These are phyloP conservation scores for Suillus subluteus DNA, from an alignment of 768 basidiomycete genomes.

Conservation along the genomic window DNA sequence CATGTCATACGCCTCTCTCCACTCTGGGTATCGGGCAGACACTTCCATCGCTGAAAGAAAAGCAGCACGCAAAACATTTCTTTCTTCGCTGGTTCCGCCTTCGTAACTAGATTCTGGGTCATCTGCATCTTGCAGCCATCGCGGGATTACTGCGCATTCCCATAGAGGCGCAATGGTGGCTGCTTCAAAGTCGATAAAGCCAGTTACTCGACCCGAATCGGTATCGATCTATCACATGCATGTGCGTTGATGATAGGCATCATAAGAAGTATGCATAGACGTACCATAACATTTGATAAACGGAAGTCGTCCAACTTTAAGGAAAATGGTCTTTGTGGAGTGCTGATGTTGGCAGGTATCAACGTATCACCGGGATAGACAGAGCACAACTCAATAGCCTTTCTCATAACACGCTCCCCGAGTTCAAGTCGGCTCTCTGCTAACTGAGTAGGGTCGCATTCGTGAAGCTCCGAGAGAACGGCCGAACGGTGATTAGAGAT, in stretches of 20 bases:
- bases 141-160: constrained; percentile 27
- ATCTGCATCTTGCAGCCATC: constrained; percentile 23
- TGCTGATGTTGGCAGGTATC: constrained; percentile 1
- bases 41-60: neutral
- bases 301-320: constrained; percentile 9
- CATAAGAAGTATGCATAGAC: neutral
- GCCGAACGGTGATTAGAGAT: neutral
- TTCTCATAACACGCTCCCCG: constrained; percentile 6
- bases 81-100: neutral
- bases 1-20: constrained; percentile 4
- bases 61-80: neutral
- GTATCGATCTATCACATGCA: constrained; percentile 6
- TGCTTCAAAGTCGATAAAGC: constrained; percentile 26
- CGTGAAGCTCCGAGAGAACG: neutral
- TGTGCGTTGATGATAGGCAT: neutral
- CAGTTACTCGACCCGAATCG: constrained; percentile 3
- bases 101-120: constrained; percentile 16
- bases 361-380: constrained; percentile 8
- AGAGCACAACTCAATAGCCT: constrained; percentile 8
- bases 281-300: constrained; percentile 8
- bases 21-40: neutral
- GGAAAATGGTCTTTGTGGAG: constrained; percentile 2
- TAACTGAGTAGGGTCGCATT: neutral
- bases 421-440: constrained; percentile 13
- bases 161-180: constrained; percentile 26